phyloP scores from a whole-genome alignment of 495 filamentous ascomycete genomes.

The Choiromyces venosus region DNA sequence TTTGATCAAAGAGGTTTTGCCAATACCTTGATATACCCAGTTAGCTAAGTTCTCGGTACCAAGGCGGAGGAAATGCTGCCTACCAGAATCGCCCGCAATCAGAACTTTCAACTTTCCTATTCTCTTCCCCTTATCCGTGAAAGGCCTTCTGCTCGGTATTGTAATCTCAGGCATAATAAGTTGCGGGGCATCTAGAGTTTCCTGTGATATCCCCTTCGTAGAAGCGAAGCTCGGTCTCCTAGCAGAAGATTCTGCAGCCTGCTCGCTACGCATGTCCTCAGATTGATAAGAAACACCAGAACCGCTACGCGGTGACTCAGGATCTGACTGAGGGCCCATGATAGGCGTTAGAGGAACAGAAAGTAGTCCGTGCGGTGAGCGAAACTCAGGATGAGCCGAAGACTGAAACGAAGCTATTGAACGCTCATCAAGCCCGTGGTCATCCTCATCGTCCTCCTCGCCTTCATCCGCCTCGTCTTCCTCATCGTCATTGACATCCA shows the following conservation, averaged over 20 bases:
- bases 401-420: slow-evolving; percentile 39
- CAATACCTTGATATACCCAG: slow-evolving; percentile 49
- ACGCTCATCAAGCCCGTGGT: slow-evolving; percentile 37
- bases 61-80: slow-evolving; percentile 18
- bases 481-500: slow-evolving; percentile 11
- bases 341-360: slow-evolving; percentile 37
- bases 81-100: slow-evolving; percentile 78
- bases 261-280: slow-evolving; percentile 44
- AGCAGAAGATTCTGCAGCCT: slow-evolving; percentile 44
- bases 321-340: slow-evolving; percentile 35
- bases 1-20: slow-evolving; percentile 88
- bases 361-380: slow-evolving; percentile 25
- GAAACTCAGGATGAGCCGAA: slow-evolving; percentile 26
- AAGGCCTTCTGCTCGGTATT: slow-evolving; percentile 89
- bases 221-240: slow-evolving; percentile 5
- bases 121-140: slow-evolving; percentile 77
- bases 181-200: slow-evolving; percentile 58
- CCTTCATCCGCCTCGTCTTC: slow-evolving; percentile 42
- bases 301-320: slow-evolving; percentile 24
- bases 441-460: slow-evolving; percentile 41
- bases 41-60: background rate
- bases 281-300: slow-evolving; percentile 46
- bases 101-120: slow-evolving; percentile 85
- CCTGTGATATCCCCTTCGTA: slow-evolving; percentile 34
- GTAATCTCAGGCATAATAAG: slow-evolving; percentile 96